phyloP scores from a whole-genome alignment of 2,329 filamentous ascomycete species.

The Zymoseptoria ardabiliae region DNA sequence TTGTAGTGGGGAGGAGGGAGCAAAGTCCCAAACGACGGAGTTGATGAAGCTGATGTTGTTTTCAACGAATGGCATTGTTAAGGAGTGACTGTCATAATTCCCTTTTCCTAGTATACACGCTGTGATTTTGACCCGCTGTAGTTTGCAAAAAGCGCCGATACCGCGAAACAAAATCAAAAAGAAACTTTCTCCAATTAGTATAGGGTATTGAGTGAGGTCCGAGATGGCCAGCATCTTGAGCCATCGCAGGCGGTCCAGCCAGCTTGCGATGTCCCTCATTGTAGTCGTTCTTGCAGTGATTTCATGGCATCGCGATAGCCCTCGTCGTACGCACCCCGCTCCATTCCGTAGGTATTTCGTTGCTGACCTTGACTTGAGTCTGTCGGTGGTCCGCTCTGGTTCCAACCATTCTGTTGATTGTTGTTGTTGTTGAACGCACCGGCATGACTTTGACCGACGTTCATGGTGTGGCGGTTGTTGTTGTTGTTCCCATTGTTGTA shows the following conservation, averaged over 20 bases:
- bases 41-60: background rate
- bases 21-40: too few species aligned
- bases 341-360: background rate
- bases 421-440: background rate
- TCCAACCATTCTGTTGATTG: background rate
- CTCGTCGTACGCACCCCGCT: background rate
- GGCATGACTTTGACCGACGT: background rate
- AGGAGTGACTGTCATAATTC: background rate
- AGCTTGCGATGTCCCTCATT: background rate
- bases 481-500: background rate
- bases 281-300: background rate
- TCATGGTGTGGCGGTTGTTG: background rate
- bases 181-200: background rate
- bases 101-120: background rate
- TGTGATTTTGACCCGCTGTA: background rate
- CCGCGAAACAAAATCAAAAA: background rate
- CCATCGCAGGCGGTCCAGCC: background rate
- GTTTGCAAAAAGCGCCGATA: background rate
- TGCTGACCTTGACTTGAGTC: background rate
- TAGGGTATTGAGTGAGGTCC: background rate
- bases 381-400: background rate
- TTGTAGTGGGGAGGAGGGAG: too few species aligned
- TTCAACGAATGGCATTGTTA: background rate
- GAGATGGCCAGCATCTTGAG: background rate
- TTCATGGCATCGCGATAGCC: background rate